A percentile compares a stretch with the other conserved stretches of the same genome.
phyloP scores from a whole-genome alignment of 2,329 filamentous ascomycete species.

The Aspergillus viridinutans region DNA sequence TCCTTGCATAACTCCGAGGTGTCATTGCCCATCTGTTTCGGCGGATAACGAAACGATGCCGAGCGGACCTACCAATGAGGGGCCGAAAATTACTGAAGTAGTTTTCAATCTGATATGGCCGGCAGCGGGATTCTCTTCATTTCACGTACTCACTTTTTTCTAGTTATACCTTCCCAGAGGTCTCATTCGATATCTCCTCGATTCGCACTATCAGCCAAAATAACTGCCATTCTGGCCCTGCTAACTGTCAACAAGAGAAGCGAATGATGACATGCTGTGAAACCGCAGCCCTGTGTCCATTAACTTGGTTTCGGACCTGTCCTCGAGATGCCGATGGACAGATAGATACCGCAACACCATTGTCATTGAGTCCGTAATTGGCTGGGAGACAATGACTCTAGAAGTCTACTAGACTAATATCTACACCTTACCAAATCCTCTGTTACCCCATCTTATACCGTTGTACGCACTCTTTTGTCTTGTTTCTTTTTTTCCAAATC shows the following conservation, averaged over 20 bases:
- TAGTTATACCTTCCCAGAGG: neutral
- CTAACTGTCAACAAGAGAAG: neutral
- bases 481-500: neutral
- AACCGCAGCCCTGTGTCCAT: neutral
- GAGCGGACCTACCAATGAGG: constrained; percentile 37
- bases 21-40: constrained; percentile 28
- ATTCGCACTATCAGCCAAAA: neutral
- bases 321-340: neutral
- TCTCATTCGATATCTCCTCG: neutral
- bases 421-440: neutral
- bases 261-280: neutral
- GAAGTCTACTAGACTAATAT: neutral
- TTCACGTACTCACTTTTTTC: neutral
- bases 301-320: neutral
- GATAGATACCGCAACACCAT: neutral
- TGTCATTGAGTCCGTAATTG: neutral
- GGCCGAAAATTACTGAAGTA: constrained; percentile 32
- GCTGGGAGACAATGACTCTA: neutral
- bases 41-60: constrained; percentile 27
- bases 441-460: neutral
- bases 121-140: constrained; percentile 1
- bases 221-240: too few species aligned
- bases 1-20: constrained; percentile 26
- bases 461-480: neutral
- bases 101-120: constrained; percentile 42